These are phyloP conservation scores for Fomes fomentarius DNA, from an alignment of 1,284 basidiomycete species.

Conservation along the genomic window DNA sequence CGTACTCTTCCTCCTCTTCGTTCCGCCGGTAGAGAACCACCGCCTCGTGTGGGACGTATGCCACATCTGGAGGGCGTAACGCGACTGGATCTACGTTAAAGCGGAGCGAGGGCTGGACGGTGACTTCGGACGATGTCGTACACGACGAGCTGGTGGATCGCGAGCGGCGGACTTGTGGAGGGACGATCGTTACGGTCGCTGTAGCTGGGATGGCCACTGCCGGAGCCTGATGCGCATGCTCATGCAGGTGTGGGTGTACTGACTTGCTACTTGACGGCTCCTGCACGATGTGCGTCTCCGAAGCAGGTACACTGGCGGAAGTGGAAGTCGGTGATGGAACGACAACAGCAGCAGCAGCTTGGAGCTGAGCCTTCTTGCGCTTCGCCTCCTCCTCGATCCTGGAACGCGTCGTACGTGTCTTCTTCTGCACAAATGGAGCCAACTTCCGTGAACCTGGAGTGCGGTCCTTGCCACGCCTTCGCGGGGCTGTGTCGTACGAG, in stretches of 20 bases:
- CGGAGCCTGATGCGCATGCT: no score
- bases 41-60: constrained; percentile 5
- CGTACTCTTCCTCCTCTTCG: constrained; percentile 1
- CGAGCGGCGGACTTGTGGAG: not conserved
- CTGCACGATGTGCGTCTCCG: not conserved
- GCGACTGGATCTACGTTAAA: not conserved
- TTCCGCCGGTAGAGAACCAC: not conserved
- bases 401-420: constrained; percentile 20
- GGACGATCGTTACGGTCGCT: not conserved
- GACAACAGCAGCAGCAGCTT: not conserved
- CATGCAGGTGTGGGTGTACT: not conserved
- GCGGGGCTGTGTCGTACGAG: constrained; percentile 68
- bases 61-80: constrained; percentile 30
- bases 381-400: constrained; percentile 16
- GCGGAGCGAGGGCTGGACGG: not conserved
- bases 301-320: not conserved
- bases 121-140: not conserved
- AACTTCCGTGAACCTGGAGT: constrained; percentile 72
- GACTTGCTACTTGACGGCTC: not conserved
- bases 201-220: no score
- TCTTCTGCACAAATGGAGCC: constrained; percentile 20
- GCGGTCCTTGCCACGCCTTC: constrained; percentile 73
- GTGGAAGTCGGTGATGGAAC: not conserved
- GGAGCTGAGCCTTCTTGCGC: constrained; percentile 8
- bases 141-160: not conserved